These are phyloP conservation scores for Zizania latifolia DNA, from an alignment of 176 grass and related monocot species.

Conservation along the genomic window DNA sequence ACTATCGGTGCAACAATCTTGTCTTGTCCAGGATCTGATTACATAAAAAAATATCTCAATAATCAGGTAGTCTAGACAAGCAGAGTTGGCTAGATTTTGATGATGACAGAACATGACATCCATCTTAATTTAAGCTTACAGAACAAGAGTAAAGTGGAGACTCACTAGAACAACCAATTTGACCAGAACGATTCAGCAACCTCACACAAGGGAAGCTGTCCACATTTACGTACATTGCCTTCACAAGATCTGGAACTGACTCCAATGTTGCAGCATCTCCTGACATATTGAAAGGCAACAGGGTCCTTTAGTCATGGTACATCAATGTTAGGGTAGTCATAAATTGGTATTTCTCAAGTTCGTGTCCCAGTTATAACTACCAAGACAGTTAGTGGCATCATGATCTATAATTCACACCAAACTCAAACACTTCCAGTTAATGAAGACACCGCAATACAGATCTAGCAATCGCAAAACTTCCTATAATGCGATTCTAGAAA, in stretches of 20 bases:
- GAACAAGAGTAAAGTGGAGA: constrained; percentile 9
- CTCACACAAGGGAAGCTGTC: constrained; percentile 90
- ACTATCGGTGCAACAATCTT: constrained; percentile 76
- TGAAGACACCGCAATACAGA: background rate
- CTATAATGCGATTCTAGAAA: background rate
- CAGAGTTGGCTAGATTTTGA: background rate
- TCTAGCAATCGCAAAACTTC: background rate
- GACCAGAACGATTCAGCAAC: constrained; percentile 85
- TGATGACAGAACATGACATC: background rate
- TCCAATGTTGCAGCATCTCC: constrained; percentile 54
- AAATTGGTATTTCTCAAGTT: background rate
- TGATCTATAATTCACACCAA: background rate
- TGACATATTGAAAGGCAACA: constrained; percentile 24
- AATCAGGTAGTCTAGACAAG: constrained; percentile 13
- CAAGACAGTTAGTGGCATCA: background rate
- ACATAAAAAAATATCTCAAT: constrained; percentile 5
- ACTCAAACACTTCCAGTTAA: background rate
- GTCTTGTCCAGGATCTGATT: constrained; percentile 72
- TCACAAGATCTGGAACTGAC: constrained; percentile 95
- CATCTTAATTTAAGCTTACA: constrained; percentile 9
- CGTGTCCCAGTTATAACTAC: background rate
- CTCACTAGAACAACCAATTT: constrained; percentile 97
- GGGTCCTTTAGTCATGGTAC: background rate
- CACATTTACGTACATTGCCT: constrained; percentile 74
- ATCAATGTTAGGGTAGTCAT: background rate